These are phyloP conservation scores for Beverwykella pulmonaria DNA, from an alignment of 495 filamentous ascomycete genomes.

Conservation along the genomic window DNA sequence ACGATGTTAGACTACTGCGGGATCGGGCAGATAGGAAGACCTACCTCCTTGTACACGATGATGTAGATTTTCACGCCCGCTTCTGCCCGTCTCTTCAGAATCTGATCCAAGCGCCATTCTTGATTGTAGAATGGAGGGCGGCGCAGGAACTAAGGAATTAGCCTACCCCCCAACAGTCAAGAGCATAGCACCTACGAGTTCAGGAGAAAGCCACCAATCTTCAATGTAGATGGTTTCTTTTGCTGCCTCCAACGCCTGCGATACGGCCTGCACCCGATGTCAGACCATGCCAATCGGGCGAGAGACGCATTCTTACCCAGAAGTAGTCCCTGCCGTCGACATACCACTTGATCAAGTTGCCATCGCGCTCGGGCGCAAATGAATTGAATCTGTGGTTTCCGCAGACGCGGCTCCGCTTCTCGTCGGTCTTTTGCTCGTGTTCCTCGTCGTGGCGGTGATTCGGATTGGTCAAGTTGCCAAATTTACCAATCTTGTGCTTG, in stretches of 20 bases:
- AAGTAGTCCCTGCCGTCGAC: conserved; percentile 92
- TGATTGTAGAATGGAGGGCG: conserved; percentile 78
- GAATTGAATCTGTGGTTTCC: conserved; percentile 81
- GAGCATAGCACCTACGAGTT: conserved; percentile 53
- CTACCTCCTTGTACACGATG: conserved; percentile 82
- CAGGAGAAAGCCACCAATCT: conserved; percentile 96
- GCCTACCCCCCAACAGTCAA: not conserved
- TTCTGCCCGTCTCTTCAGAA: conserved; percentile 86
- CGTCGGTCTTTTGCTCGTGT: conserved; percentile 82
- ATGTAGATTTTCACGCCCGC: conserved; percentile 93
- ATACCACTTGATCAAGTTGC: conserved; percentile 95
- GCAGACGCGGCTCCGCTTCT: conserved; percentile 70
- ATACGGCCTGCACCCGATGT: conserved; percentile 60
- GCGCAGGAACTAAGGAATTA: conserved; percentile 63
- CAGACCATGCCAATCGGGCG: not conserved
- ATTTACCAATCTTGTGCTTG: conserved; percentile 69
- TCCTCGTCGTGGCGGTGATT: conserved; percentile 95
- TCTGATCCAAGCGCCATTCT: conserved; percentile 84
- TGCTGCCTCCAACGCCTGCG: conserved; percentile 79
- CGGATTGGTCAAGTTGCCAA: conserved; percentile 75
- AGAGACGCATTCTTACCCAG: conserved; percentile 54
- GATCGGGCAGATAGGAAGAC: not conserved
- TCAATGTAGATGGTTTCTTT: conserved; percentile 93
- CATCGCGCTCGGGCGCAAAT: conserved; percentile 81
- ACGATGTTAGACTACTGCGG: conserved; percentile 38